These are phyloP conservation scores for Pseudopithomyces maydicus DNA, from an alignment of 2,329 filamentous ascomycete genomes.

Conservation along the genomic window DNA sequence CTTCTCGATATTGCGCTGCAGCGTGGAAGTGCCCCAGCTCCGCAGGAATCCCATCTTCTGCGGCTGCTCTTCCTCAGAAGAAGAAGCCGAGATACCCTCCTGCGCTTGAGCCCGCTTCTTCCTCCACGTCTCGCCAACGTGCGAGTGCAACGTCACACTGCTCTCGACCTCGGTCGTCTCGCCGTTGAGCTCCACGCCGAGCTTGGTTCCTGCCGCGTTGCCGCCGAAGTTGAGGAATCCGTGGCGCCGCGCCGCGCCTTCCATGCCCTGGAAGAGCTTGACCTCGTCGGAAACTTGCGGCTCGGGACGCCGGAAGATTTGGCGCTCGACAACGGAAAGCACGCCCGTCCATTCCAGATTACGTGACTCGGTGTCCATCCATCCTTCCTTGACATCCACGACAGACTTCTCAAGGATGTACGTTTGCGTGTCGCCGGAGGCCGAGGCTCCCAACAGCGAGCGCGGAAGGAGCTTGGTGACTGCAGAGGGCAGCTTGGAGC, in stretches of 20 bases:
- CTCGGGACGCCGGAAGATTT: conserved; percentile 65
- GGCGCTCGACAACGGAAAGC: conserved; percentile 76
- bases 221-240: conserved; percentile 37
- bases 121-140: conserved; percentile 70
- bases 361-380: conserved; percentile 80
- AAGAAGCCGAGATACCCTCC: conserved; percentile 31
- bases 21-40: conserved; percentile 70
- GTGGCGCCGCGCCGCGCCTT: conserved; percentile 36
- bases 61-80: conserved; percentile 51
- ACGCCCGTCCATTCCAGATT: conserved; percentile 85
- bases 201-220: conserved; percentile 26
- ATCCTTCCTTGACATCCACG: conserved; percentile 78
- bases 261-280: conserved; percentile 35
- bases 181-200: conserved; percentile 28
- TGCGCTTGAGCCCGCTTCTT: conserved; percentile 51
- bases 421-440: conserved; percentile 69
- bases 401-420: conserved; percentile 82
- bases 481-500: conserved; percentile 75
- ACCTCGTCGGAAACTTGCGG: conserved; percentile 25
- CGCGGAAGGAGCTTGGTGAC: conserved; percentile 77
- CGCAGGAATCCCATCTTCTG: conserved; percentile 62
- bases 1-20: conserved; percentile 79
- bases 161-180: conserved; percentile 70
- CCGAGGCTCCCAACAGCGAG: conserved; percentile 65
- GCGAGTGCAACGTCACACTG: conserved; percentile 74